Evolutionary conservation across 1,284 basidiomycete genomes (phyloP), one percentile per base, ranked within the genome.

Genomic region (Ceratobasidium sp.): DNA sequence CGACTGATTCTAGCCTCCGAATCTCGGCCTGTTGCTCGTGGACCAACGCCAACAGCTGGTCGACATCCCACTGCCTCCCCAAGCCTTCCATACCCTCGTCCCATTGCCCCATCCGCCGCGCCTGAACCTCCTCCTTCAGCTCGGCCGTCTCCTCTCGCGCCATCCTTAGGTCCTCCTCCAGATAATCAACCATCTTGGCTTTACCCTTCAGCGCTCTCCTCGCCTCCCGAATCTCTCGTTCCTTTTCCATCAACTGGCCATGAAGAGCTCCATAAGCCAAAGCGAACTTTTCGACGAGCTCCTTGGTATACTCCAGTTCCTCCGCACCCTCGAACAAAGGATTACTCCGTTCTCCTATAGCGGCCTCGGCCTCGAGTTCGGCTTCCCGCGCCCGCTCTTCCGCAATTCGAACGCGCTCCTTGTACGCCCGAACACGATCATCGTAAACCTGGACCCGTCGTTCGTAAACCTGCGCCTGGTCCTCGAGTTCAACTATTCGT

Each of bases 361-460:
- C 79, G 23, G 88, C 88, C 76, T 87, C 90, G 75, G 90, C 78
- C 77, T 92, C 89, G 0, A 80, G 79, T 76, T 90, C 86, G 67
- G 89, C 88, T 0, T 81, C 74, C 1, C 79, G 73, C n/a, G 80
- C 79, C 10, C 79, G 73, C 75, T 85, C 41, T 26, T 70, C 67
- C 5, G 67, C 67, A 26, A 48, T 23, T 21, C 43, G 39, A 23
- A 70, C 67, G 2, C 67, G 53, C 14, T 70, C 67, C 43, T 70
- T 70, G 43, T 70, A 70, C 45, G 67, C 67, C 34, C 55, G 23
- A 12, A 70, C 67, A 14, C 67, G 67, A 23, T 58, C 55, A 28
- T 70, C 67, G 14, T 70, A 70, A 18, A 70, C 67, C 23, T 70
- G 67, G 0, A 70, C 55, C 26, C 67, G 67, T 8, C 67, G 87